These are phyloP conservation scores for Austroboletus eburneus DNA, from an alignment of 768 basidiomycete species.

Conservation along the genomic window DNA sequence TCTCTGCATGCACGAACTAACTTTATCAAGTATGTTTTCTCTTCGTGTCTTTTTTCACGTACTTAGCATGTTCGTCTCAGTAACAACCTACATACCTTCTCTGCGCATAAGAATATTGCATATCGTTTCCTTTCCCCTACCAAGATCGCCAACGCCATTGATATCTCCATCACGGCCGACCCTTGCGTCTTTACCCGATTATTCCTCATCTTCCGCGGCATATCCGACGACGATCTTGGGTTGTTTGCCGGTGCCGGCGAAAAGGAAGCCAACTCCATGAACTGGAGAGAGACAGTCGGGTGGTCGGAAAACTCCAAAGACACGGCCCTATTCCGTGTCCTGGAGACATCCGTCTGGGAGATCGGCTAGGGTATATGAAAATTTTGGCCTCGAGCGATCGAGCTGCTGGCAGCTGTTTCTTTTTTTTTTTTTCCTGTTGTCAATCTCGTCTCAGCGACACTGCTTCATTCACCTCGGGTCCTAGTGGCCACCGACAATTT, in stretches of 20 bases:
- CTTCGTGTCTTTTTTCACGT: not conserved
- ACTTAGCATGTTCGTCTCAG: constrained; percentile 33
- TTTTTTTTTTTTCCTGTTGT: not conserved
- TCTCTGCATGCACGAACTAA: constrained; percentile 77
- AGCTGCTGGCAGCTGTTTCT: constrained; percentile 20
- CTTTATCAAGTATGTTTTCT: constrained; percentile 67
- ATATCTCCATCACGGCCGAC: constrained; percentile 78
- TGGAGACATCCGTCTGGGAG: constrained; percentile 79
- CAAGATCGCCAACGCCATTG: constrained; percentile 81
- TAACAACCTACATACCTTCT: constrained; percentile 71
- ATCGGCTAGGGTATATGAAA: constrained; percentile 37
- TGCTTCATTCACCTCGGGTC: constrained; percentile 6
- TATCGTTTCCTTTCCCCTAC: constrained; percentile 82
- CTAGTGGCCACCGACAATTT: constrained; percentile 21
- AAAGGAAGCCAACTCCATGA: constrained; percentile 77
- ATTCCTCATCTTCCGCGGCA: constrained; percentile 82
- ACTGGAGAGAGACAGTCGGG: constrained; percentile 78
- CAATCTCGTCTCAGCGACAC: constrained; percentile 5
- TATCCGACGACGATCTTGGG: constrained; percentile 75
- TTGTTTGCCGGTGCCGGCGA: constrained; percentile 75
- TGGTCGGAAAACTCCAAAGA: constrained; percentile 84
- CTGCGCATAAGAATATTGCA: constrained; percentile 79
- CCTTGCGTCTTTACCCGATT: constrained; percentile 79
- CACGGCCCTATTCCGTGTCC: constrained; percentile 63
- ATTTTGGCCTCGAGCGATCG: constrained; percentile 2